Evolutionary conservation across 352 stramenopile genomes (phyloP).

Genomic region (Pythium grandisporangium): DNA sequence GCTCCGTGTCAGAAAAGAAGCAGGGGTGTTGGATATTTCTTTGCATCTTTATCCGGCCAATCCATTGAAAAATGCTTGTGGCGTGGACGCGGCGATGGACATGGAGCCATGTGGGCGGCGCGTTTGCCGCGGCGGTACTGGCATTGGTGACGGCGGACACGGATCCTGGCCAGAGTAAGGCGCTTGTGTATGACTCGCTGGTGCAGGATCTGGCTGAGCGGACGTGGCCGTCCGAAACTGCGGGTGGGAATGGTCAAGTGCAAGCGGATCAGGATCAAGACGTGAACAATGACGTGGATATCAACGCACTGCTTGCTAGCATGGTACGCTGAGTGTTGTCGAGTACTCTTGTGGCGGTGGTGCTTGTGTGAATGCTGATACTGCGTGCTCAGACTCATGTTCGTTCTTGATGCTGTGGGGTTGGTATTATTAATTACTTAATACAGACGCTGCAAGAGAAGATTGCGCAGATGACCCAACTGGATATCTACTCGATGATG

Average conservation of each 20-base stretch:
- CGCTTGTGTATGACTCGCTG: background rate
- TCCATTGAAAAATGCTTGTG: conserved; percentile 34
- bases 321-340: conserved; percentile 6
- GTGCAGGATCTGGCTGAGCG: background rate
- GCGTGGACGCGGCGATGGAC: conserved; percentile 5
- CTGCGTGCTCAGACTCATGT: too few relatives aligned
- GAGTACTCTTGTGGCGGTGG: background rate
- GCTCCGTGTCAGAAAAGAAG: background rate
- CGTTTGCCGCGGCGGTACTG: too few relatives aligned
- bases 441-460: conserved; percentile 47
- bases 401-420: background rate
- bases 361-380: too few relatives aligned
- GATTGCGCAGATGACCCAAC: conserved; percentile 86
- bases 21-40: too few relatives aligned
- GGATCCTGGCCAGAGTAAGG: background rate
- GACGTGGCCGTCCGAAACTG: too few relatives aligned
- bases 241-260: background rate
- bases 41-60: too few relatives aligned
- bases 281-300: background rate
- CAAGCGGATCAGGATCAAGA: background rate
- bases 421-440: background rate
- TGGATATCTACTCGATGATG: conserved; percentile 85
- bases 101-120: background rate
- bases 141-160: too few relatives aligned
- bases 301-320: conserved; percentile 16